Conservation (phyloP, 257 asterid genomes). For the Hygrophila difformis region DNA sequence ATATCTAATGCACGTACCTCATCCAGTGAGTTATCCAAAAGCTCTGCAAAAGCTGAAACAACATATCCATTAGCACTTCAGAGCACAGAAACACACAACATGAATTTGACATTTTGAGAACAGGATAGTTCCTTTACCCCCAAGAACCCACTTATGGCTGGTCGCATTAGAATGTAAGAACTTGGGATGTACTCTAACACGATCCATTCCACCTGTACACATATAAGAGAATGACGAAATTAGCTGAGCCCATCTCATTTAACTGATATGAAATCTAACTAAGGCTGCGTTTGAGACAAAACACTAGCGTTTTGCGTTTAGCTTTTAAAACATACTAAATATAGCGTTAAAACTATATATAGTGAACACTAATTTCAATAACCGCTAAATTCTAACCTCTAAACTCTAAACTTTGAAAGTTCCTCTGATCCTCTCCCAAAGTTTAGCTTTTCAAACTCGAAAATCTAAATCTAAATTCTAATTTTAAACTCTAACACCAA, state of each 20-base stretch:
- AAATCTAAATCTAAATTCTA: too few relatives aligned
- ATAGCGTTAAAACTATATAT: too few relatives aligned
- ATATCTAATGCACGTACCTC: slow-evolving; percentile 41
- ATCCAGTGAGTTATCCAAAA: slow-evolving; percentile 81
- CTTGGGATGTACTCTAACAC: slow-evolving; percentile 87
- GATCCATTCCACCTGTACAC: slow-evolving; percentile 83
- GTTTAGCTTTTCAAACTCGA: too few relatives aligned
- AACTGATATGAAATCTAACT: too few relatives aligned
- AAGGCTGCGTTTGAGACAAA: too few relatives aligned
- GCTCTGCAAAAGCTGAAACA: slow-evolving; percentile 92
- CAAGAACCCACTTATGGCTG: slow-evolving; percentile 99
- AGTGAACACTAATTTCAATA: too few relatives aligned
- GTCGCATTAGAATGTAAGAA: slow-evolving; percentile 95
- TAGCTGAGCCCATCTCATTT: background rate
- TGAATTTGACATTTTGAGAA: background rate
- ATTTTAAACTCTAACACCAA: too few relatives aligned
- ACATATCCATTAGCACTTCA: slow-evolving; percentile 13
- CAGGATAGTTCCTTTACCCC: slow-evolving; percentile 41
- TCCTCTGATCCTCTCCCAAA: too few relatives aligned
- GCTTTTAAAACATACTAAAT: too few relatives aligned
- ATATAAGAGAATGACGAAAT: slow-evolving; percentile 11
- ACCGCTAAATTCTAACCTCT: too few relatives aligned
- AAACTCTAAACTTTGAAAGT: too few relatives aligned
- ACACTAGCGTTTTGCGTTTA: too few relatives aligned
- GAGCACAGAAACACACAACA: slow-evolving; percentile 10